Percentiles rank a stretch among this genome's conserved stretches.
These are phyloP conservation scores for Odonthalia washingtoniensis DNA, from an alignment of 31 red algal genomes.

Conservation along the genomic window DNA sequence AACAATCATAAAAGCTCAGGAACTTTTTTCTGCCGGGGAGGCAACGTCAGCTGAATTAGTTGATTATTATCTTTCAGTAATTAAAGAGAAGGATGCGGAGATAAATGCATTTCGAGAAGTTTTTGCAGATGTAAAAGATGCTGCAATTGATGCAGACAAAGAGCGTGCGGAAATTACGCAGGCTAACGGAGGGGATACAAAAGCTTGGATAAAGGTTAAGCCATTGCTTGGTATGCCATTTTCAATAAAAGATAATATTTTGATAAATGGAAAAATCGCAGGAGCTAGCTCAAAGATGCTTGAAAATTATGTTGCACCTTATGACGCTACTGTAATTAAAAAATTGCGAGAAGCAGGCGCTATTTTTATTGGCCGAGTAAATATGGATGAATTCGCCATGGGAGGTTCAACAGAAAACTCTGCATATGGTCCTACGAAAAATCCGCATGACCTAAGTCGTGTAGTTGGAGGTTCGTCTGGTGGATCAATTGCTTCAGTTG, in stretches of 20 bases:
- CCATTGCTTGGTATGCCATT: conserved; percentile 86
- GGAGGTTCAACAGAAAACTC: conserved; percentile 56
- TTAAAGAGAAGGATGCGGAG: neutral
- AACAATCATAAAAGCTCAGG: too few species aligned
- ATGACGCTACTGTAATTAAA: conserved; percentile 31
- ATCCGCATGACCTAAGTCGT: conserved; percentile 39
- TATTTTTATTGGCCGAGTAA: conserved; percentile 61
- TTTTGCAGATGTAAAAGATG: neutral
- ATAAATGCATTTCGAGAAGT: neutral
- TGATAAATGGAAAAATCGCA: conserved; percentile 54
- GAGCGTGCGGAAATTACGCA: neutral
- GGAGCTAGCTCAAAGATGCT: conserved; percentile 52
- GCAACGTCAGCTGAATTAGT: neutral
- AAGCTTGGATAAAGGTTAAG: conserved; percentile 14
- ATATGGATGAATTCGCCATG: conserved; percentile 85
- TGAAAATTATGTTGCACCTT: conserved; percentile 22
- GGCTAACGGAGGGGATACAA: neutral
- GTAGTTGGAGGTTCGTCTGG: conserved; percentile 90
- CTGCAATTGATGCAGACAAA: neutral
- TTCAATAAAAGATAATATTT: conserved; percentile 89
- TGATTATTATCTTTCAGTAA: neutral
- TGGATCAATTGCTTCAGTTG: conserved; percentile 84
- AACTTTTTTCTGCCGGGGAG: too few species aligned
- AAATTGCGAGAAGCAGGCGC: conserved; percentile 61
- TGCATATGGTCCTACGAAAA: conserved; percentile 47